A percentile compares a stretch with the other conserved stretches of the same genome.
Conservation (phyloP, 257 asterid genomes). For the Linderniella brevidens region DNA sequence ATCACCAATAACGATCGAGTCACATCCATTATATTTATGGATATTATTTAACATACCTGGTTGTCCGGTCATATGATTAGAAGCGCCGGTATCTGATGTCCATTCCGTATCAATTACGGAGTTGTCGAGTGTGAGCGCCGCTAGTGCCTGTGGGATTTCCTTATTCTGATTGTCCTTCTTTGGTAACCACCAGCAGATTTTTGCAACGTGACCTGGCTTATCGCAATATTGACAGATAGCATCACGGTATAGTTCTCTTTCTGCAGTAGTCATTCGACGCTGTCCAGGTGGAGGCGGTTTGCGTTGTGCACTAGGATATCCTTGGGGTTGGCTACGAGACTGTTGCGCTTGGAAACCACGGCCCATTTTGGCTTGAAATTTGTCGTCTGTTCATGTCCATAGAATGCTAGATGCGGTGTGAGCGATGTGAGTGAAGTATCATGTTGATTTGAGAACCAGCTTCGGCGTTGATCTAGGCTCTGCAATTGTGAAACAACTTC, state of each 20-base stretch:
- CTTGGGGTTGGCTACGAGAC: no score
- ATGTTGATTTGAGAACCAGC: not conserved
- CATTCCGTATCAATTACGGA: slow-evolving; percentile 3
- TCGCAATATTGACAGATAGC: slow-evolving; percentile 6
- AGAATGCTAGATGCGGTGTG: slow-evolving; percentile 1
- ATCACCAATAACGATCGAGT: slow-evolving; percentile 4
- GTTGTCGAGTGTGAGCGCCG: slow-evolving; percentile 3
- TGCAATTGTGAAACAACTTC: slow-evolving; percentile 3
- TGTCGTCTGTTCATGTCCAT: not conserved
- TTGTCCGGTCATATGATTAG: slow-evolving; percentile 6
- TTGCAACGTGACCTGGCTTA: slow-evolving; percentile 1
- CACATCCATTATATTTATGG: not conserved
- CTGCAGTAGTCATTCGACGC: slow-evolving; percentile 7
- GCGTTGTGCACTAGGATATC: not conserved
- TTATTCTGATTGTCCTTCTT: not conserved
- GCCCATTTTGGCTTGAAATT: not conserved
- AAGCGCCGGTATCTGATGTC: slow-evolving; percentile 6
- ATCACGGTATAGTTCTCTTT: not conserved
- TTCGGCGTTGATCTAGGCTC: not conserved
- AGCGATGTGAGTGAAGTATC: not conserved
- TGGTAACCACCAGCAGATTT: slow-evolving; percentile 5
- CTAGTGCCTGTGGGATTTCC: slow-evolving; percentile 2
- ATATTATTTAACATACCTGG: slow-evolving; percentile 1
- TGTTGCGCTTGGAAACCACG: slow-evolving; percentile 7
- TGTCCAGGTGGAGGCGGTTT: slow-evolving; percentile 6